These are phyloP conservation scores for Pisolithus thermaeus DNA, from an alignment of 1,284 basidiomycete species.

Conservation along the genomic window DNA sequence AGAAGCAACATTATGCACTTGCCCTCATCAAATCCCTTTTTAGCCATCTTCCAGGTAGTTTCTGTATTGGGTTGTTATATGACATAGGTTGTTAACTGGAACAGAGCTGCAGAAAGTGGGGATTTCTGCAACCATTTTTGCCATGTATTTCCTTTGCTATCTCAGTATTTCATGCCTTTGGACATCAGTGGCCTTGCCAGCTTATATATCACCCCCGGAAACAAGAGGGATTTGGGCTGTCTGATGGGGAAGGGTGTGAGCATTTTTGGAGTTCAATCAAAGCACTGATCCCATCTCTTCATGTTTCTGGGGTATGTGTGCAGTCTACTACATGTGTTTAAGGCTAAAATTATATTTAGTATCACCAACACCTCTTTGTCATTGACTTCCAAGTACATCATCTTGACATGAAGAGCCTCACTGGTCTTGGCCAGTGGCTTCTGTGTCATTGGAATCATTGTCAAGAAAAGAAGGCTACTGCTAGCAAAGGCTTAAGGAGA, in stretches of 20 bases:
- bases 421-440: slow-evolving; percentile 14
- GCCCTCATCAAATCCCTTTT: slow-evolving; percentile 13
- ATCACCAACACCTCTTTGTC: slow-evolving; percentile 8
- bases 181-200: slow-evolving; percentile 22
- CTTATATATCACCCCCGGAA: slow-evolving; percentile 21
- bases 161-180: slow-evolving; percentile 20
- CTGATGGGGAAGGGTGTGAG: slow-evolving; percentile 23
- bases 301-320: slow-evolving; percentile 11
- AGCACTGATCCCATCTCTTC: slow-evolving; percentile 11
- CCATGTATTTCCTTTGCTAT: slow-evolving; percentile 11
- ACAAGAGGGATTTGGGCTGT: slow-evolving; percentile 14
- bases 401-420: slow-evolving; percentile 3
- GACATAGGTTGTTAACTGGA: slow-evolving; percentile 18
- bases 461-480: slow-evolving; percentile 1
- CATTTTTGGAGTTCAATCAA: slow-evolving; percentile 17
- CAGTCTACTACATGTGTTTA: not conserved
- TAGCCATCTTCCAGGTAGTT: slow-evolving; percentile 11
- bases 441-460: slow-evolving; percentile 5
- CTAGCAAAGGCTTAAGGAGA: not conserved
- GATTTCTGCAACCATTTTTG: not conserved
- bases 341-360: slow-evolving; percentile 2
- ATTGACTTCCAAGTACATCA: slow-evolving; percentile 8
- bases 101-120: slow-evolving; percentile 5
- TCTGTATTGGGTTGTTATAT: slow-evolving; percentile 13
- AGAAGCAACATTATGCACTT: slow-evolving; percentile 20